A percentile compares a stretch with the other conserved stretches of the same genome.
Conservation (phyloP, 176 grass and related monocot genomes). For the Elaeis guineensis region DNA sequence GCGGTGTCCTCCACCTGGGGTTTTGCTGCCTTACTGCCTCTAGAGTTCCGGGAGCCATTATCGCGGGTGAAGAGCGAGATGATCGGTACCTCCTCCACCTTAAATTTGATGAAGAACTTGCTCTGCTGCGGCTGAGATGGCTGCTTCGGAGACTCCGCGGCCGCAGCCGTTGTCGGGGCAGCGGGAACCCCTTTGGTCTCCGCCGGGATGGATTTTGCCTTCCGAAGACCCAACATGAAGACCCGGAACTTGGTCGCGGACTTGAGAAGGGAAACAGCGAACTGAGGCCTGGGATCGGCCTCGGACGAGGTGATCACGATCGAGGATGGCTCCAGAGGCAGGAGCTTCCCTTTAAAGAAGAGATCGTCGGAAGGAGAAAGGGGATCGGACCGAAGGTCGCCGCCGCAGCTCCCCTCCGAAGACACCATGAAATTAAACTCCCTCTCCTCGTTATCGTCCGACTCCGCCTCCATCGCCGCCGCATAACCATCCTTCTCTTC, state of each 20-base stretch:
- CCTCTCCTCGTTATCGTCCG: constrained; percentile 8
- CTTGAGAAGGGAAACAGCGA: constrained; percentile 40
- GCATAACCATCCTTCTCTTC: constrained; percentile 31
- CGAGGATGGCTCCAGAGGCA: constrained; percentile 11
- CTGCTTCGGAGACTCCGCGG: constrained; percentile 10
- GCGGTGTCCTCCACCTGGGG: too few relatives aligned
- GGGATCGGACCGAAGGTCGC: constrained; percentile 12
- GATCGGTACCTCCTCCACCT: constrained; percentile 55
- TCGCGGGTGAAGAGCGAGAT: constrained; percentile 79
- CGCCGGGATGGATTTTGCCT: constrained; percentile 14
- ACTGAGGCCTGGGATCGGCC: constrained; percentile 3
- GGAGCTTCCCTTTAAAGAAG: constrained; percentile 32
- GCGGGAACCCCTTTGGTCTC: too few relatives aligned
- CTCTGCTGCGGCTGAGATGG: constrained; percentile 13
- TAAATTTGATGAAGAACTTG: constrained; percentile 71
- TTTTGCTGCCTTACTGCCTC: too few relatives aligned
- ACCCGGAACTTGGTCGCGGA: constrained; percentile 77
- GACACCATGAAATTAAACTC: constrained; percentile 10
- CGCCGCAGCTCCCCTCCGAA: neutral
- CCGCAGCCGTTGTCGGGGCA: neutral
- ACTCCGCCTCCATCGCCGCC: constrained; percentile 14
- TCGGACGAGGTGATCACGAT: constrained; percentile 14
- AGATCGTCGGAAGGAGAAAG: constrained; percentile 24
- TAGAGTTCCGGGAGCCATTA: constrained; percentile 35
- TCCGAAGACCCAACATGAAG: constrained; percentile 60